Evolutionary conservation across 2,329 filamentous ascomycete species (phyloP).

Genomic region (Corniculantispora saksenae): DNA sequence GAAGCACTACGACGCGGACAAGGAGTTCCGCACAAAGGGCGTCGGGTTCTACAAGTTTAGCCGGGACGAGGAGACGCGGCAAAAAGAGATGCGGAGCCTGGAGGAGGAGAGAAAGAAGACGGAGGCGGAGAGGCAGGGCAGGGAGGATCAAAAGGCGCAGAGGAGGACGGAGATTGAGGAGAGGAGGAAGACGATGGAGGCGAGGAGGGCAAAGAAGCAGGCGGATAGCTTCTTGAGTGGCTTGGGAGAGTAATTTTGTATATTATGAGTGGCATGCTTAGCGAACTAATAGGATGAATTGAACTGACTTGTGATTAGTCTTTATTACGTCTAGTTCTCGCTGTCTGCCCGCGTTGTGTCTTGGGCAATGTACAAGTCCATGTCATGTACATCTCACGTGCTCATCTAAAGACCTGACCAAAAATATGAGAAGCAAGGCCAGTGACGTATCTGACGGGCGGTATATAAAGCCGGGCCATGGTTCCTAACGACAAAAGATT

Average conservation of each 20-base stretch:
- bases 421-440: too few relatives aligned
- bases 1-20: conserved; percentile 81
- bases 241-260: conserved; percentile 34
- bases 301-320: too few relatives aligned
- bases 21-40: conserved; percentile 83
- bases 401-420: too few relatives aligned
- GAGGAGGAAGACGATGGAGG: conserved; percentile 62
- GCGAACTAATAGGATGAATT: too few relatives aligned
- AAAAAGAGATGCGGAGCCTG: conserved; percentile 73
- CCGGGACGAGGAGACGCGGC: conserved; percentile 66
- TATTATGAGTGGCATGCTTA: too few relatives aligned
- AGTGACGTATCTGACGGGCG: too few relatives aligned
- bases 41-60: conserved; percentile 92
- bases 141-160: conserved; percentile 58
- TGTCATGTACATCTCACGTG: too few relatives aligned
- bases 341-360: too few relatives aligned
- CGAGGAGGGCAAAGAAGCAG: conserved; percentile 62
- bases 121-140: conserved; percentile 59
- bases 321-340: too few relatives aligned
- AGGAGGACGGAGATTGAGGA: conserved; percentile 65
- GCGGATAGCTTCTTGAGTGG: conserved; percentile 73
- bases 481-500: too few relatives aligned
- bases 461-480: too few relatives aligned
- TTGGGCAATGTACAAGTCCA: too few relatives aligned
- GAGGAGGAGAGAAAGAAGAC: conserved; percentile 68